Evolutionary conservation across 768 basidiomycete genomes (phyloP).

Genomic region (Lactarius akahatsu): DNA sequence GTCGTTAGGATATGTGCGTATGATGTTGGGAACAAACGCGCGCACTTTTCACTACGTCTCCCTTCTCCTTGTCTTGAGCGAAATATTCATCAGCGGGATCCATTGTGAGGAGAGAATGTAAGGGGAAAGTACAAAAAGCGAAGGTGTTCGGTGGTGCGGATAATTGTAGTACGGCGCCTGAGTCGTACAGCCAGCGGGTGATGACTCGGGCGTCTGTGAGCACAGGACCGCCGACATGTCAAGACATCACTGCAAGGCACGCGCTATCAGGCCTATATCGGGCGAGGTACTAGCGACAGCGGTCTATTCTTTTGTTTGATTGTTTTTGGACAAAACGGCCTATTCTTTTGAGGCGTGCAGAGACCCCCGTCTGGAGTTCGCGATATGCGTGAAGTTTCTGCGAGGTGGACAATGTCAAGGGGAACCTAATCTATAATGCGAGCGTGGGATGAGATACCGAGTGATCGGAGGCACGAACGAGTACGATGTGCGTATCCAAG

Average conservation of each 20-base stretch:
- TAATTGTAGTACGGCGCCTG: background rate
- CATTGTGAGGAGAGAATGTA: slow-evolving; percentile 4
- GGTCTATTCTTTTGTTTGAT: too few relatives aligned
- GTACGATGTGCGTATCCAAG: too few relatives aligned
- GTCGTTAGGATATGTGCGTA: background rate
- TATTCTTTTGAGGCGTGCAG: too few relatives aligned
- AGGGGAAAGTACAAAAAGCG: background rate
- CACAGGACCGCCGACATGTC: background rate
- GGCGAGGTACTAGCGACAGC: too few relatives aligned
- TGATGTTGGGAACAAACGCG: background rate
- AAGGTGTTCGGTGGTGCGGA: background rate
- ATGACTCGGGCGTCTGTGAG: background rate
- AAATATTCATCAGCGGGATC: background rate
- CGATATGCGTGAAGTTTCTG: too few relatives aligned
- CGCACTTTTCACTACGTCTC: background rate
- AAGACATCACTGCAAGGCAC: background rate
- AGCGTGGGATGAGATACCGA: too few relatives aligned
- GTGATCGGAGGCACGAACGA: too few relatives aligned
- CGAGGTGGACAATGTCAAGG: too few relatives aligned
- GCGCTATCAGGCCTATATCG: too few relatives aligned
- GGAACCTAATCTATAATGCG: too few relatives aligned
- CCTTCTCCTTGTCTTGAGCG: slow-evolving; percentile 14
- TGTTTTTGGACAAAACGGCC: too few relatives aligned
- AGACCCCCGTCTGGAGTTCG: too few relatives aligned
- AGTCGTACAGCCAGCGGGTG: background rate